A percentile compares a stretch with the other conserved stretches of the same genome.
Conservation (phyloP, 257 asterid genomes). For the Orobanche coerulescens region DNA sequence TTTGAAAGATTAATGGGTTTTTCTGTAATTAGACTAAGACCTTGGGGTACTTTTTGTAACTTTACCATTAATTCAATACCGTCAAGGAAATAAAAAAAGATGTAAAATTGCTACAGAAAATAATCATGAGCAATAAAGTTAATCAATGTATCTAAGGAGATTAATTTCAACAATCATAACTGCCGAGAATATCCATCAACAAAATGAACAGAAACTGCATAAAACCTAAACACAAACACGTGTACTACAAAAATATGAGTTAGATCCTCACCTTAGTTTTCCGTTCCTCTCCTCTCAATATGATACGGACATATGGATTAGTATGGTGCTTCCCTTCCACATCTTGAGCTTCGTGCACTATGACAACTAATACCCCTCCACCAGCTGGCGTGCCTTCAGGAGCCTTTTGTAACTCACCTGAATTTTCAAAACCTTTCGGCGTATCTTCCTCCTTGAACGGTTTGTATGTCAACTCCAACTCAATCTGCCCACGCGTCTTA, state of each 20-base stretch:
- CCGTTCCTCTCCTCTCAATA: slow-evolving; percentile 76
- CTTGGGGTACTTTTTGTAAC: background rate
- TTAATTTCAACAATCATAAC: background rate
- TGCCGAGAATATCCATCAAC: too few relatives aligned
- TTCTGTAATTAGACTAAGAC: background rate
- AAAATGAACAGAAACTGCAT: background rate
- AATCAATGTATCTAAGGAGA: background rate
- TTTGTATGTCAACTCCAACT: slow-evolving; percentile 77
- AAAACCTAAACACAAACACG: background rate
- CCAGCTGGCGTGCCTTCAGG: slow-evolving; percentile 87
- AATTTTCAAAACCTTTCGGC: slow-evolving; percentile 39
- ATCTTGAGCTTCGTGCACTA: slow-evolving; percentile 88
- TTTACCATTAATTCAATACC: background rate
- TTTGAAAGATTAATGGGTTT: background rate
- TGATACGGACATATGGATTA: slow-evolving; percentile 73
- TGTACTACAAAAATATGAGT: slow-evolving; percentile 4
- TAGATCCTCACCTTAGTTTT: slow-evolving; percentile 71
- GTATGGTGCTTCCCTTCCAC: slow-evolving; percentile 99
- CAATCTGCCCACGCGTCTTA: slow-evolving; percentile 80
- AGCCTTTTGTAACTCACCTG: slow-evolving; percentile 49
- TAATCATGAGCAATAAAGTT: background rate
- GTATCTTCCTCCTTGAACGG: slow-evolving; percentile 78
- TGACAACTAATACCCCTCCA: slow-evolving; percentile 78
- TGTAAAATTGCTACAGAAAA: background rate
- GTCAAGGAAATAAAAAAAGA: too few relatives aligned